Evolutionary conservation across 371 early-diverging fungal species (phyloP), one percentile per base, ranked within the genome.

Genomic region (Lichtheimia ramosa): DNA sequence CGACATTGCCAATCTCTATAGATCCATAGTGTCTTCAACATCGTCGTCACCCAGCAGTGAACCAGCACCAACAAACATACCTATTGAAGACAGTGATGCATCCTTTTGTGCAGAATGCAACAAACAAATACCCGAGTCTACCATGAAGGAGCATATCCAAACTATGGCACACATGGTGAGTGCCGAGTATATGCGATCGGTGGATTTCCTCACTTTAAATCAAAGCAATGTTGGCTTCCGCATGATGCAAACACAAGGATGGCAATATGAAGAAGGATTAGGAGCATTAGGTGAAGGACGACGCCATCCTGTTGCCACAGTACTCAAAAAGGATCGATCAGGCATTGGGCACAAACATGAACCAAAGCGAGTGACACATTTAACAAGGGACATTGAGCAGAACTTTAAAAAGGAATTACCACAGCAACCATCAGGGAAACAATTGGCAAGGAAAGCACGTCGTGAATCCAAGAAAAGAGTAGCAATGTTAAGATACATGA

Each of bases 201-300:
- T 66, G 27, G 68, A 70, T 54, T 51, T 65, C 2, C 60, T 70
- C 16, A 59, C 56, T n/a, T 27, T 72, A 23, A 67, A 70, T 48
- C 60, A 61, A 2, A 51, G 23, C 46, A 77, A 77, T 51, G 61
- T 70, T 7, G 84, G 81, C 2, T 81, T 82, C 40, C 65, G 68
- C 62, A 75, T 82, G 76, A 59, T 84, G 21, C 61, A 65, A 18
- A 66, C 69, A 16, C 79, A 78, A 69, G 84, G 84, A 3, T 84
- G 84, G 84, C 66, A 76, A 21, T 81, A 81, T 40, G 80, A 79
- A 25, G 65, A 81, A 57, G 82, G 84, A 2, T 60, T 84, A 16
- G 84, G 84, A 0, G 68, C 64, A n/a, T 34, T 63, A 1, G 70
- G 72, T 1, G 68, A 82, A 51, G 84, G 84, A 1, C 50, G 69